These are phyloP conservation scores for Tulasnella calospora DNA, from an alignment of 768 basidiomycete species.

Conservation along the genomic window DNA sequence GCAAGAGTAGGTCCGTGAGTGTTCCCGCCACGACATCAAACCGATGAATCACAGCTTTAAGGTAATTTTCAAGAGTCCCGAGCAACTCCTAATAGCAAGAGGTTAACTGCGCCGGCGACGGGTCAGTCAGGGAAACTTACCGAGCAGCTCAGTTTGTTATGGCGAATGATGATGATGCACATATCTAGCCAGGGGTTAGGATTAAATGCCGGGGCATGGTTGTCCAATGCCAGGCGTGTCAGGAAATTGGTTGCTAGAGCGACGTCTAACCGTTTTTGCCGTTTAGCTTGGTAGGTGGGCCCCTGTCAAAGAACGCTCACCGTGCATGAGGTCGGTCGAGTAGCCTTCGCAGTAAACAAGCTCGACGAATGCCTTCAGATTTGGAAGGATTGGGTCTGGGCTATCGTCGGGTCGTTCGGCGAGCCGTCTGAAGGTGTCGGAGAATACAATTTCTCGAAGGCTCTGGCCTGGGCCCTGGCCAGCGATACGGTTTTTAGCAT, in stretches of 20 bases:
- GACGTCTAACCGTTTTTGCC: constrained; percentile 42
- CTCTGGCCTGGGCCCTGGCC: constrained; percentile 40
- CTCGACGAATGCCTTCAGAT: constrained; percentile 55
- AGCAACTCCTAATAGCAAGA: constrained; percentile 50
- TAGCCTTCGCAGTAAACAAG: constrained; percentile 53
- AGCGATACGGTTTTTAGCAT: constrained; percentile 1
- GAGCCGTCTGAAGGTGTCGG: constrained; percentile 46
- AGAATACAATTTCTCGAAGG: constrained; percentile 42
- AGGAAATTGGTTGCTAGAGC: constrained; percentile 52
- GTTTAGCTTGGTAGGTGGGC: background rate
- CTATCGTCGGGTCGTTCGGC: constrained; percentile 49
- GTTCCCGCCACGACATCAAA: constrained; percentile 44
- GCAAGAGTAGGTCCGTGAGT: constrained; percentile 48
- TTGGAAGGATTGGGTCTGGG: constrained; percentile 44
- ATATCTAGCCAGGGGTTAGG: constrained; percentile 54
- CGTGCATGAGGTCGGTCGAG: constrained; percentile 49
- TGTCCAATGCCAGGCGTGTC: constrained; percentile 57
- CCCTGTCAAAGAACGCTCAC: constrained; percentile 39
- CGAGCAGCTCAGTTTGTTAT: constrained; percentile 55
- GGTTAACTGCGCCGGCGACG: background rate
- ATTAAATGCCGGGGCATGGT: constrained; percentile 47
- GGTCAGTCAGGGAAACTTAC: constrained; percentile 37
- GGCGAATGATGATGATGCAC: constrained; percentile 49
- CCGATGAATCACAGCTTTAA: constrained; percentile 52
- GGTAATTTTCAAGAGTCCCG: constrained; percentile 52